Conservation (phyloP, 345 rosid species). For the Isatis tinctoria region DNA sequence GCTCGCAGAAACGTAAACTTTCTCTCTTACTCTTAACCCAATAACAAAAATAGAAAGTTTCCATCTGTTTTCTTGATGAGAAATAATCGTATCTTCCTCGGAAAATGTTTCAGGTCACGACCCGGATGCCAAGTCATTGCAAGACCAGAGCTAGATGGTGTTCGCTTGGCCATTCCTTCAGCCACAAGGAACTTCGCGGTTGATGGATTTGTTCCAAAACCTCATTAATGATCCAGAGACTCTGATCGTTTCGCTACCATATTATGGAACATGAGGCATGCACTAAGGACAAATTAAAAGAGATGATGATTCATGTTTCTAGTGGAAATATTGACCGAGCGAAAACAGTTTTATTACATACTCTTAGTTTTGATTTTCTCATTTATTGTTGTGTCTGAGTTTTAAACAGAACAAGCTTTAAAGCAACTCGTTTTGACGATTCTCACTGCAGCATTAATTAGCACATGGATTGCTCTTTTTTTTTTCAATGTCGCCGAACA, state of each 20-base stretch:
- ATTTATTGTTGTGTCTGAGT: neutral
- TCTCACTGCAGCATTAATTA: neutral
- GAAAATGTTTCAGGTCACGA: slow-evolving; percentile 53
- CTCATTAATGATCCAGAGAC: slow-evolving; percentile 44
- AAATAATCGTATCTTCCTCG: neutral
- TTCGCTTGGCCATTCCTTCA: too few species aligned
- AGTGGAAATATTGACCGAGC: neutral
- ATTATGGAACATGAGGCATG: neutral
- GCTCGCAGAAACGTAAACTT: too few species aligned
- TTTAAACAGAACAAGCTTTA: neutral
- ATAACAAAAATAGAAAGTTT: neutral
- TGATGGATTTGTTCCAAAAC: slow-evolving; percentile 82
- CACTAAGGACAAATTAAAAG: too few species aligned
- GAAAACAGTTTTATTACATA: neutral
- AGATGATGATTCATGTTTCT: neutral
- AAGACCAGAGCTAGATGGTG: too few species aligned
- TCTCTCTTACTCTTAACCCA: slow-evolving; percentile 23
- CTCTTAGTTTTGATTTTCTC: neutral
- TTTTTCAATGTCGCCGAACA: neutral
- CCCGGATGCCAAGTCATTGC: too few species aligned
- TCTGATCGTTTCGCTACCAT: too few species aligned
- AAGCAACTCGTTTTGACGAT: neutral
- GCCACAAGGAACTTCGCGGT: slow-evolving; percentile 90
- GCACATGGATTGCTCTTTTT: neutral
- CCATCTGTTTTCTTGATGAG: neutral